These are phyloP conservation scores for Chaetomium sp. DNA, from an alignment of 2,329 filamentous ascomycete genomes.

Conservation along the genomic window DNA sequence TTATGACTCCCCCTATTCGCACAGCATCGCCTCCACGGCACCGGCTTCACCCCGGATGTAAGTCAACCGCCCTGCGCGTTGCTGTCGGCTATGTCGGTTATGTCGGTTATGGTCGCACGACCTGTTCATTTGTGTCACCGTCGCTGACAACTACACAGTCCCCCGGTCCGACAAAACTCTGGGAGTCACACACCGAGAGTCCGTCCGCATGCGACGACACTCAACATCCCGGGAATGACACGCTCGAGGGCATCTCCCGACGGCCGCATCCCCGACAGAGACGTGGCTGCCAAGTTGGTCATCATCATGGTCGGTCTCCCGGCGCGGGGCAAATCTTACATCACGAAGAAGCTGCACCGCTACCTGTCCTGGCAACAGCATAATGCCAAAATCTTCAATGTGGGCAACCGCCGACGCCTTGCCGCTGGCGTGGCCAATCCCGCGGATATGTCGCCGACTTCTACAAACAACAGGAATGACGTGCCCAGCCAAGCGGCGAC, in stretches of 20 bases:
- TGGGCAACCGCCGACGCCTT: slow-evolving; percentile 84
- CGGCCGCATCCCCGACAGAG: slow-evolving; percentile 87
- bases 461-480: slow-evolving; percentile 43
- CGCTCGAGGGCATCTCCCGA: slow-evolving; percentile 94
- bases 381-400: slow-evolving; percentile 94
- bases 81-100: background rate
- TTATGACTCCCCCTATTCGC: slow-evolving; percentile 58
- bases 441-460: slow-evolving; percentile 38
- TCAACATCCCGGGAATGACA: slow-evolving; percentile 96
- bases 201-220: slow-evolving; percentile 83
- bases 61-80: slow-evolving; percentile 37
- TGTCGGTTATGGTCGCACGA: background rate
- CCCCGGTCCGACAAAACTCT: slow-evolving; percentile 71
- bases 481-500: slow-evolving; percentile 56
- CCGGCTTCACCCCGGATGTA: slow-evolving; percentile 62
- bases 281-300: slow-evolving; percentile 94
- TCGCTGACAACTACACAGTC: slow-evolving; percentile 48
- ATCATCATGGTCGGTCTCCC: slow-evolving; percentile 98
- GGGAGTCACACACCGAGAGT: slow-evolving; percentile 76
- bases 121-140: background rate
- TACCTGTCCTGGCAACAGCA: slow-evolving; percentile 98
- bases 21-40: slow-evolving; percentile 61
- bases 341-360: slow-evolving; percentile 95
- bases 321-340: slow-evolving; percentile 95
- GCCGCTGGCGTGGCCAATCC: slow-evolving; percentile 61